These are phyloP conservation scores for Geoglossum cookeanum DNA, from an alignment of 2,329 filamentous ascomycete genomes.

Conservation along the genomic window DNA sequence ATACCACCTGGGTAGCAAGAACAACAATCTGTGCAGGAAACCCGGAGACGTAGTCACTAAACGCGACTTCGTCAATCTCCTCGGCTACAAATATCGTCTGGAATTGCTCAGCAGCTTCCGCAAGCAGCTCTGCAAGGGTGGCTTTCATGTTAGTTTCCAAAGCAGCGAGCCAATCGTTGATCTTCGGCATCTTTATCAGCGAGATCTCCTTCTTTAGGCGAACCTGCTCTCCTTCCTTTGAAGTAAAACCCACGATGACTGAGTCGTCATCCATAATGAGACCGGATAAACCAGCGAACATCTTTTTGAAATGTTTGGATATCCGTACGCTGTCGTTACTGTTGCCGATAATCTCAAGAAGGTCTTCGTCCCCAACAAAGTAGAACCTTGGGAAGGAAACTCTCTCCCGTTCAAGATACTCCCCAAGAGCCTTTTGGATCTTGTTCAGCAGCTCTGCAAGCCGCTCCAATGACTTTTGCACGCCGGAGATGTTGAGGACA, in stretches of 20 bases:
- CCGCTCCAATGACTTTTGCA: conserved; percentile 88
- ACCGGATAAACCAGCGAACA: conserved; percentile 93
- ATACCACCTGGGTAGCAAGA: conserved; percentile 79
- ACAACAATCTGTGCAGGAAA: conserved; percentile 94
- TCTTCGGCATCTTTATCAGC: conserved; percentile 78
- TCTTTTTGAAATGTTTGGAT: conserved; percentile 98
- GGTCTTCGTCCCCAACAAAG: conserved; percentile 95
- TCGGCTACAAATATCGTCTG: conserved; percentile 55
- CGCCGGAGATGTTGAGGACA: conserved; percentile 84
- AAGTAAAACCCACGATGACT: conserved; percentile 79
- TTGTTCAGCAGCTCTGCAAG: conserved; percentile 95
- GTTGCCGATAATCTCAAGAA: conserved; percentile 98
- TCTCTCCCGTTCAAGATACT: conserved; percentile 94
- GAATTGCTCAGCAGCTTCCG: conserved; percentile 71
- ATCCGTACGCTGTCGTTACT: conserved; percentile 94
- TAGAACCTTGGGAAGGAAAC: conserved; percentile 98
- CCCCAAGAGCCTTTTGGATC: conserved; percentile 95
- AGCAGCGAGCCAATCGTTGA: conserved; percentile 97
- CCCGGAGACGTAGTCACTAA: conserved; percentile 61
- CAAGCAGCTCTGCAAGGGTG: conserved; percentile 75
- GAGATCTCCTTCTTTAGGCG: conserved; percentile 80
- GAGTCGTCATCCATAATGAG: conserved; percentile 80
- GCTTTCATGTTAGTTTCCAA: conserved; percentile 87
- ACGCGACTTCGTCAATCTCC: conserved; percentile 46
- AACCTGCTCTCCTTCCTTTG: conserved; percentile 85